phyloP scores from a whole-genome alignment of 2,329 filamentous ascomycete genomes.

The Chalaropsis ovoidea region DNA sequence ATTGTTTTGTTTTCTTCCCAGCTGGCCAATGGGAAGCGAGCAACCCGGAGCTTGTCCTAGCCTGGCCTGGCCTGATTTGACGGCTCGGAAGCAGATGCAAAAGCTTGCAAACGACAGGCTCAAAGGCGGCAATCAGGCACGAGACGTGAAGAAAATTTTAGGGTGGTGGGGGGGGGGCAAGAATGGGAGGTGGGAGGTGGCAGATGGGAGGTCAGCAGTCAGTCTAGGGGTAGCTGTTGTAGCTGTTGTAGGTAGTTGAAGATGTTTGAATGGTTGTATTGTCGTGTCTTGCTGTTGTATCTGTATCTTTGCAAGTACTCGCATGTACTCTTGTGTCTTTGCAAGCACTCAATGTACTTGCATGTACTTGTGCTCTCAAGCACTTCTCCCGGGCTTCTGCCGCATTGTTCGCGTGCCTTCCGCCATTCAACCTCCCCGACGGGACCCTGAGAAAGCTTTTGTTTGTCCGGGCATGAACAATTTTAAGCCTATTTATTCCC shows the following conservation, averaged over 20 bases:
- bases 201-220: neutral
- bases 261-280: no score
- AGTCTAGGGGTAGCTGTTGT: no score
- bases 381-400: slow-evolving; percentile 1
- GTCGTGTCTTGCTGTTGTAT: no score
- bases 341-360: no score
- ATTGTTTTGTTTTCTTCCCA: neutral
- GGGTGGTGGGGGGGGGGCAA: neutral
- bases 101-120: no score
- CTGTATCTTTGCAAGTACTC: no score
- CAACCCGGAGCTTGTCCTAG: neutral
- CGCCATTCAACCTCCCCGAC: neutral
- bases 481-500: neutral
- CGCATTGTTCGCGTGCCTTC: neutral
- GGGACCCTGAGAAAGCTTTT: neutral
- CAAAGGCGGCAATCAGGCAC: slow-evolving; percentile 6
- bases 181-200: neutral
- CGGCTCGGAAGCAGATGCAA: no score
- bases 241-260: no score
- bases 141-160: slow-evolving; percentile 9
- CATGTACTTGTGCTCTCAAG: neutral
- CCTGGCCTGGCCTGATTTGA: neutral
- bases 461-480: neutral
- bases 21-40: neutral
- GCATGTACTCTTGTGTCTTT: no score